Evolutionary conservation across 805 yeast genomes (phyloP).

Genomic region (Suhomyces tanzawaensis): DNA sequence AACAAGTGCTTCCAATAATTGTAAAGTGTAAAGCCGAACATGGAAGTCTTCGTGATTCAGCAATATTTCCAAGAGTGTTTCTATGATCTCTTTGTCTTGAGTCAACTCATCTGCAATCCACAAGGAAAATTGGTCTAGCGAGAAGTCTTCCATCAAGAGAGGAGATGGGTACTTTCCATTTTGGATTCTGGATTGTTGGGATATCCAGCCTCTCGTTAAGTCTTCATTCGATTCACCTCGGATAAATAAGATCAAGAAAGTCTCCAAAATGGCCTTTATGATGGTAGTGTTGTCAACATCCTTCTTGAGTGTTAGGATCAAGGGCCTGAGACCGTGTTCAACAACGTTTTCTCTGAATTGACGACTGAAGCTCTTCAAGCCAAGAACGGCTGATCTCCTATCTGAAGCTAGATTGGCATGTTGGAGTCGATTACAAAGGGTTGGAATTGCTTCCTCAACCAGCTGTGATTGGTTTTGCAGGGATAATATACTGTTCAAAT

Average conservation of each 20-base stretch:
- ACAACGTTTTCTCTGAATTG: slow-evolving; percentile 88
- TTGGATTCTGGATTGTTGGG: slow-evolving; percentile 68
- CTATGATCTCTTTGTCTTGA: slow-evolving; percentile 41
- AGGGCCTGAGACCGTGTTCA: slow-evolving; percentile 76
- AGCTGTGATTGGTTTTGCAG: slow-evolving; percentile 37
- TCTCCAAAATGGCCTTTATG: slow-evolving; percentile 79
- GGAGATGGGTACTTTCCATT: slow-evolving; percentile 83
- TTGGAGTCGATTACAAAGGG: slow-evolving; percentile 80
- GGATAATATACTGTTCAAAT: slow-evolving; percentile 35
- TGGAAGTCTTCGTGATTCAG: slow-evolving; percentile 64
- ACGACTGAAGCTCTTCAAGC: slow-evolving; percentile 83
- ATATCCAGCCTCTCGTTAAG: slow-evolving; percentile 65
- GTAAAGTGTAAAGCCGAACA: slow-evolving; percentile 75
- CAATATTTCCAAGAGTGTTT: slow-evolving; percentile 40
- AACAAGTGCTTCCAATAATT: slow-evolving; percentile 78
- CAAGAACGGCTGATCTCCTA: slow-evolving; percentile 86
- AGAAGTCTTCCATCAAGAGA: slow-evolving; percentile 50
- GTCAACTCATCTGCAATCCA: slow-evolving; percentile 96
- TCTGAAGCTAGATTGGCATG: slow-evolving; percentile 82
- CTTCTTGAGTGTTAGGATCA: slow-evolving; percentile 60
- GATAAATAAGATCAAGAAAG: slow-evolving; percentile 76
- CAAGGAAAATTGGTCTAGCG: slow-evolving; percentile 79
- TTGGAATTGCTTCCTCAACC: slow-evolving; percentile 83
- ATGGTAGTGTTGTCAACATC: slow-evolving; percentile 71
- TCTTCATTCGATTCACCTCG: slow-evolving; percentile 65